Evolutionary conservation across 371 early-diverging fungal species (phyloP).

Genomic region (Thermomucor indicae-seudaticae): DNA sequence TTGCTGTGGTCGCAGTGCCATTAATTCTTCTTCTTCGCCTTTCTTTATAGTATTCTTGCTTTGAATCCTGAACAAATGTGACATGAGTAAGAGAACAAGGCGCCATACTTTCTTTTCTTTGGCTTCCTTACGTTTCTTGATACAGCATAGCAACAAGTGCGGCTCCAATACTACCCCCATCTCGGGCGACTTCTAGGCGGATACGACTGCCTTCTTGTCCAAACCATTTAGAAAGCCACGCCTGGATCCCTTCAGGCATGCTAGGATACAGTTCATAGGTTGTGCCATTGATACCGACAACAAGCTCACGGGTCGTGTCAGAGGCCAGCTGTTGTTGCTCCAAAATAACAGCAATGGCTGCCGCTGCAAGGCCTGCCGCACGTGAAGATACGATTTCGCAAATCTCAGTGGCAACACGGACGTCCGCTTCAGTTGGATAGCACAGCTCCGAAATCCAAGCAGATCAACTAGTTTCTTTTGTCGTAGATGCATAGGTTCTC

Average conservation of each 20-base stretch:
- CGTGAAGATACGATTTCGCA: constrained; percentile 24
- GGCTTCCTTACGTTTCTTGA: neutral
- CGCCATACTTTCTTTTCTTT: too few species aligned
- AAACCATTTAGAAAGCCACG: constrained; percentile 26
- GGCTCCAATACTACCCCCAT: constrained; percentile 43
- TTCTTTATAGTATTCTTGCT: too few species aligned
- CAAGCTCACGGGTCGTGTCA: constrained; percentile 11
- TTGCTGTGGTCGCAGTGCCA: too few species aligned
- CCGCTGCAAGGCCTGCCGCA: constrained; percentile 24
- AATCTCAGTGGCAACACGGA: constrained; percentile 20
- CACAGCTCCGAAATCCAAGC: neutral
- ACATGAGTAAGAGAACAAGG: too few species aligned
- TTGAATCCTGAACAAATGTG: too few species aligned
- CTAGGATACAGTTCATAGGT: constrained; percentile 36
- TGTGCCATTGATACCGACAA: constrained; percentile 32
- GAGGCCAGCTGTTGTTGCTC: constrained; percentile 26
- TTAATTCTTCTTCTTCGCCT: too few species aligned
- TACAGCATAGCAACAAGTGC: constrained; percentile 41
- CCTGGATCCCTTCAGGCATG: constrained; percentile 36
- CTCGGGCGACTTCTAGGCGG: constrained; percentile 28
- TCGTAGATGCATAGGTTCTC: neutral
- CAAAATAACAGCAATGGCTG: constrained; percentile 32
- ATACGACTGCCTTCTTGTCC: constrained; percentile 21
- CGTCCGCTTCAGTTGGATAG: constrained; percentile 20
- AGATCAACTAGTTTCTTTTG: neutral